Percentiles rank a stretch among this genome's conserved stretches.
Conservation (phyloP, 345 rosid genomes). For the Populus ilicifolia region DNA sequence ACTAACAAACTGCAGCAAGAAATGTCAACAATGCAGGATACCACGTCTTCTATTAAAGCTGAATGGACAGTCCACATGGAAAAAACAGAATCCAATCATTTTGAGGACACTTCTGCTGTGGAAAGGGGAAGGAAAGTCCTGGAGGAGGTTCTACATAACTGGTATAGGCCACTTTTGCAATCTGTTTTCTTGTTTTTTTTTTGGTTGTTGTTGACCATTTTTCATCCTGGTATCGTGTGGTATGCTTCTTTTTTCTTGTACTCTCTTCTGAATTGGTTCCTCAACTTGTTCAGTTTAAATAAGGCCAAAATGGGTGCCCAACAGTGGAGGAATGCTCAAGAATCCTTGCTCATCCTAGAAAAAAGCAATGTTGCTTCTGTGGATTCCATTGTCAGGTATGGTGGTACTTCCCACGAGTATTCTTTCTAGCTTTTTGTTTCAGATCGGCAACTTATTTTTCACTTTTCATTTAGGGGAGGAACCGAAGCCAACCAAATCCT, state of each 20-base stretch:
- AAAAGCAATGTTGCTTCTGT: conserved; percentile 78
- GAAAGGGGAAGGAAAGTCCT: conserved; percentile 75
- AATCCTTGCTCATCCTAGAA: conserved; percentile 74
- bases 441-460: conserved; percentile 3
- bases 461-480: conserved; percentile 49
- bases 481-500: conserved; percentile 67
- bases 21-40: conserved; percentile 88
- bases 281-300: conserved; percentile 49
- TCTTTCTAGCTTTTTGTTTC: background rate
- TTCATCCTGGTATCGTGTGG: conserved; percentile 1
- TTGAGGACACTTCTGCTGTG: conserved; percentile 64
- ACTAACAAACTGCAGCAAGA: conserved; percentile 73
- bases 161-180: conserved; percentile 39
- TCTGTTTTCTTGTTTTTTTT: background rate
- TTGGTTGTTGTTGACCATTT: background rate
- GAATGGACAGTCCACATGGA: conserved; percentile 84
- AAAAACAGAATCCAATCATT: conserved; percentile 67
- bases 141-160: conserved; percentile 71
- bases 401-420: conserved; percentile 14
- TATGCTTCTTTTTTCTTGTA: background rate
- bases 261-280: conserved; percentile 18
- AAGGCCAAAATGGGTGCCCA: conserved; percentile 72
- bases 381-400: conserved; percentile 79
- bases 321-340: conserved; percentile 89
- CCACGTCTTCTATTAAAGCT: conserved; percentile 62